Percentiles rank a stretch among this genome's conserved stretches.
Evolutionary conservation across 257 asterid genomes (phyloP).

Genomic region (Paraleonurus japonicus): DNA sequence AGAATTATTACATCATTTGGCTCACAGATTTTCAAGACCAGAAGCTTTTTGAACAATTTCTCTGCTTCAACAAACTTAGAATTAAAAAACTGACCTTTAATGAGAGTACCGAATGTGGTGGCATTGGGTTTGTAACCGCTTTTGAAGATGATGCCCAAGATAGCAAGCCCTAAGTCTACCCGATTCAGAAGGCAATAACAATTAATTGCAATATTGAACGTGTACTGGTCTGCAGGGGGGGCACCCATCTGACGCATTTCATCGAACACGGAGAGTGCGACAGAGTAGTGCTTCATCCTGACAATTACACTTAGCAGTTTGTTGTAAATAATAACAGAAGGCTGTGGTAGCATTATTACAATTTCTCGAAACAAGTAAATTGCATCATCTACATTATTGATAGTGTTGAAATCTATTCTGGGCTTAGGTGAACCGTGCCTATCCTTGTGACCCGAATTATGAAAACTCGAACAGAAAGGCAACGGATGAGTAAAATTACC

Average conservation of each 20-base stretch:
- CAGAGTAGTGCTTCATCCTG: background rate
- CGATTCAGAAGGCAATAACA: background rate
- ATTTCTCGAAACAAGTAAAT: background rate
- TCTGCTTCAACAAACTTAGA: background rate
- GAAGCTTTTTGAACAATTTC: background rate
- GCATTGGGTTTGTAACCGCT: background rate
- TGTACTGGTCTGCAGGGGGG: background rate
- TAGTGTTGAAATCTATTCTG: no score
- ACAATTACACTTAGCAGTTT: background rate
- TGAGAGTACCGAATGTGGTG: background rate
- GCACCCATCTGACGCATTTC: background rate
- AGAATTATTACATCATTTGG: no score
- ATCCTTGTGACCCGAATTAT: no score
- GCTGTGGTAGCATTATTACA: background rate
- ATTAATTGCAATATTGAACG: background rate
- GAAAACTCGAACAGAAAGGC: no score
- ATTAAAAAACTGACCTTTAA: background rate
- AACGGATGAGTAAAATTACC: no score
- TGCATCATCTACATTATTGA: background rate
- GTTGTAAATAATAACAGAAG: background rate
- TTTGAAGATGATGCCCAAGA: background rate
- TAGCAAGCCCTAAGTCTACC: background rate
- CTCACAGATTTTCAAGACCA: no score
- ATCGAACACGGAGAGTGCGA: conserved; percentile 1
- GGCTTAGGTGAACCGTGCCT: no score